phyloP scores from a whole-genome alignment of 768 basidiomycete species.

The Phlegmacium glaucopus region DNA sequence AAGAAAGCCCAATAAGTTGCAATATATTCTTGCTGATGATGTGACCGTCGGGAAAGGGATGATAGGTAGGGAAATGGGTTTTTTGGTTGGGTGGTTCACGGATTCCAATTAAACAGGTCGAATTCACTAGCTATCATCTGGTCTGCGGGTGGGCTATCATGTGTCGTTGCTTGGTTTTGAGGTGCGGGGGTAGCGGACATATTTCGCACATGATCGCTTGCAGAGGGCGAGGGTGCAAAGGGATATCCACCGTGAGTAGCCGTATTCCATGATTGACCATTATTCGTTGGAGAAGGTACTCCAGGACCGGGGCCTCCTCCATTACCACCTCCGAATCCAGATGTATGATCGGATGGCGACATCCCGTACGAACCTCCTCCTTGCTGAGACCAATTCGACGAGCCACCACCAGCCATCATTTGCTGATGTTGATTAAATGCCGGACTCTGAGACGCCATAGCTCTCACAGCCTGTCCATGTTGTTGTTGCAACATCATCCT shows the following conservation, averaged over 20 bases:
- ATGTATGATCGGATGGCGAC: conserved; percentile 39
- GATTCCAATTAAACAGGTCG: conserved; percentile 59
- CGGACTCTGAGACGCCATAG: conserved; percentile 32
- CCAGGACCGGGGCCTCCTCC: conserved; percentile 17
- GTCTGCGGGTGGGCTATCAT: conserved; percentile 42
- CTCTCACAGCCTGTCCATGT: conserved; percentile 34
- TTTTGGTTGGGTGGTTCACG: conserved; percentile 22
- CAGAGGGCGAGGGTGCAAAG: conserved; percentile 35
- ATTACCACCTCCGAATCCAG: conserved; percentile 24
- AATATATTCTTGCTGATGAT: conserved; percentile 7
- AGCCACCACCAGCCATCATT: conserved; percentile 34
- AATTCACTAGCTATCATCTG: conserved; percentile 44
- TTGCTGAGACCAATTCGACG: conserved; percentile 16
- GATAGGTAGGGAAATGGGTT: conserved; percentile 1
- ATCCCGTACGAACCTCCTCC: conserved; percentile 30
- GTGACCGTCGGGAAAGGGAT: conserved; percentile 3
- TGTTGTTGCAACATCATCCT: conserved; percentile 49
- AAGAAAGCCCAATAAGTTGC: conserved; percentile 18
- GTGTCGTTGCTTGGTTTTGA: conserved; percentile 30
- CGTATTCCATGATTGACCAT: conserved; percentile 27
- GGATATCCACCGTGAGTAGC: conserved; percentile 32
- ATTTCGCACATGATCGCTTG: conserved; percentile 39
- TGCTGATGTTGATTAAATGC: conserved; percentile 30
- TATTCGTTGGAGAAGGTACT: conserved; percentile 30
- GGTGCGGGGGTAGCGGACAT: conserved; percentile 51